Evolutionary conservation across 768 basidiomycete genomes (phyloP).

Genomic region (Sarcodon sp.): DNA sequence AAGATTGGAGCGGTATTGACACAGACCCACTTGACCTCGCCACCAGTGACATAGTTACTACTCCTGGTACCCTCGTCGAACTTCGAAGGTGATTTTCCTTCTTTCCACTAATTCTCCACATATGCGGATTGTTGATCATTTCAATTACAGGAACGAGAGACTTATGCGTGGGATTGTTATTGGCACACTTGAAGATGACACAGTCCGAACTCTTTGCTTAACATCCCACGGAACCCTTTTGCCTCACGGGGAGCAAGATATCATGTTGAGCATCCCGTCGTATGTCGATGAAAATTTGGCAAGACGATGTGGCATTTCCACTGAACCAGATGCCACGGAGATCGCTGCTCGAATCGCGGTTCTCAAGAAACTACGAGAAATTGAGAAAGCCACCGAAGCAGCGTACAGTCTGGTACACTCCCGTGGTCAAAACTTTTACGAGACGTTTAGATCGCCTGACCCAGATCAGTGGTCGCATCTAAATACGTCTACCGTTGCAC

Average conservation of each 20-base stretch:
- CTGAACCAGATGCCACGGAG: conserved; percentile 16
- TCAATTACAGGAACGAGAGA: too few relatives aligned
- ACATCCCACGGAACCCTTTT: conserved; percentile 35
- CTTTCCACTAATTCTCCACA: too few relatives aligned
- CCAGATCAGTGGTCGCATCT: conserved; percentile 40
- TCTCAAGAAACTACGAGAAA: conserved; percentile 40
- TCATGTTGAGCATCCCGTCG: conserved; percentile 48
- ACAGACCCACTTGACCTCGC: too few relatives aligned
- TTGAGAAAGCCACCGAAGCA: conserved; percentile 35
- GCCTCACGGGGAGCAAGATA: conserved; percentile 34
- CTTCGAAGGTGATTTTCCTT: too few relatives aligned
- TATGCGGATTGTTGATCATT: too few relatives aligned
- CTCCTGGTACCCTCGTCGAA: too few relatives aligned
- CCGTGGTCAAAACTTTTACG: conserved; percentile 24
- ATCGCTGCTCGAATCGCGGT: conserved; percentile 52
- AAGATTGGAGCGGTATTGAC: too few relatives aligned
- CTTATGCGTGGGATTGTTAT: too few relatives aligned
- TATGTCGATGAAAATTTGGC: conserved; percentile 34
- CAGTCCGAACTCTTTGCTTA: too few relatives aligned
- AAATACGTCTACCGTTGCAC: conserved; percentile 40
- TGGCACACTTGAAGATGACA: too few relatives aligned
- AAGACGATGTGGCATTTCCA: conserved; percentile 30
- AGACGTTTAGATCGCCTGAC: conserved; percentile 28
- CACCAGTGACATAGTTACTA: too few relatives aligned
- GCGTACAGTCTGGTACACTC: conserved; percentile 19